Evolutionary conservation across 257 asterid genomes (phyloP).

Genomic region (Nicotiana noctiflora): DNA sequence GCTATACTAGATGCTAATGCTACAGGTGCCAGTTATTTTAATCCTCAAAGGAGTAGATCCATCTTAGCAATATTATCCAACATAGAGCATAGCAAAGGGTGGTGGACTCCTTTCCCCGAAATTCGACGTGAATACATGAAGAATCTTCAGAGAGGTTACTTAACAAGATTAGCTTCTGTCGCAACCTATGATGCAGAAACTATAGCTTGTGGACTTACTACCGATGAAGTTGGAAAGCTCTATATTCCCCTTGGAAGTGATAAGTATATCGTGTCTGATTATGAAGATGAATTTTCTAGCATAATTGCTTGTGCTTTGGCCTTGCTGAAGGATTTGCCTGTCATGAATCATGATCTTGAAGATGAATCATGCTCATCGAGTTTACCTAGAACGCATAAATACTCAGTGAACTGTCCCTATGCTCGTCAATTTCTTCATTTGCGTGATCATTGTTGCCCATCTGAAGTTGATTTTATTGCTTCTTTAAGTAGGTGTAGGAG

Average conservation of each 20-base stretch:
- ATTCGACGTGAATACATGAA: constrained; percentile 51
- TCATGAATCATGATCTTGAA: constrained; percentile 21
- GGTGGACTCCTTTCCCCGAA: constrained; percentile 69
- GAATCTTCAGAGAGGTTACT: constrained; percentile 46
- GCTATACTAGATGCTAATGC: constrained; percentile 25
- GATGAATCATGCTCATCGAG: constrained; percentile 52
- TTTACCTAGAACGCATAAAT: constrained; percentile 56
- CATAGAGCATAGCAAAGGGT: constrained; percentile 33
- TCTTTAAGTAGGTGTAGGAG: constrained; percentile 73
- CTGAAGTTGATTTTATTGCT: constrained; percentile 70
- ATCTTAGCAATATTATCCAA: constrained; percentile 21
- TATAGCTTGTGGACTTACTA: constrained; percentile 38
- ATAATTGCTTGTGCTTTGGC: constrained; percentile 81
- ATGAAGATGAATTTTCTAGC: constrained; percentile 86
- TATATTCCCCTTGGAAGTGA: constrained; percentile 67
- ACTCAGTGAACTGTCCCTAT: constrained; percentile 60
- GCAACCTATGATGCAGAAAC: constrained; percentile 39
- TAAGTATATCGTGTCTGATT: constrained; percentile 60
- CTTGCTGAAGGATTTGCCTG: constrained; percentile 38
- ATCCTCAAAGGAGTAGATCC: constrained; percentile 21
- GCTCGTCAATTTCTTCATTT: constrained; percentile 53
- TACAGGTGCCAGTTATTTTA: constrained; percentile 24
- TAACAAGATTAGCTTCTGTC: constrained; percentile 49
- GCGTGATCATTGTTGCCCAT: constrained; percentile 64
- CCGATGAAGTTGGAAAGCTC: constrained; percentile 62